phyloP scores from a whole-genome alignment of 495 filamentous ascomycete genomes.

The Tuber magnatum region DNA sequence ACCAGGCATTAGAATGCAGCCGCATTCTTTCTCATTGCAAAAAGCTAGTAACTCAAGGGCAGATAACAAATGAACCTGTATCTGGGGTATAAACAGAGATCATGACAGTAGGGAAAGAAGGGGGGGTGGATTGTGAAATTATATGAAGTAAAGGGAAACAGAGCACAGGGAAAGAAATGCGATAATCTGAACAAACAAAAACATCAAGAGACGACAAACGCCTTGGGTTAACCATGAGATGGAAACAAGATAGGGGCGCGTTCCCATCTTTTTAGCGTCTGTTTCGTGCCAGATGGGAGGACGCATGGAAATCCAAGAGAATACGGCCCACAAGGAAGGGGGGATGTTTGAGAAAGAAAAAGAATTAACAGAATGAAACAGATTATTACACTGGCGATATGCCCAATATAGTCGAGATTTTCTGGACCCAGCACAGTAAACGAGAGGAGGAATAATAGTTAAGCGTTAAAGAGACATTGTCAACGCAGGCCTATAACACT shows the following conservation, averaged over 20 bases:
- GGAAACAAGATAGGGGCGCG: not conserved
- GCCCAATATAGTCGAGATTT: not conserved
- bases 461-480: constrained; percentile 24
- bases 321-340: not conserved
- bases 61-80: not conserved
- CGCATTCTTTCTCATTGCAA: not conserved
- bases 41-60: not conserved
- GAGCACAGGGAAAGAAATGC: not conserved
- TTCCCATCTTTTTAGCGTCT: not conserved
- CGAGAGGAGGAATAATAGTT: constrained; percentile 17
- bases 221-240: not conserved
- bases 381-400: not conserved
- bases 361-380: not conserved
- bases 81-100: not conserved
- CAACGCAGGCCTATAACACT: constrained; percentile 85
- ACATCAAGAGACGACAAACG: not conserved
- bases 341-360: not conserved
- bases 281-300: not conserved
- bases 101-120: not conserved
- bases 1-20: not conserved
- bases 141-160: not conserved
- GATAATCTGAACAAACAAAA: not conserved
- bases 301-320: not conserved
- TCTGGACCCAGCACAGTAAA: not conserved
- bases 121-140: no score